Evolutionary conservation across 2,329 filamentous ascomycete genomes (phyloP), one percentile per base, ranked within the genome.

Genomic region (Talaromyces atroroseus): DNA sequence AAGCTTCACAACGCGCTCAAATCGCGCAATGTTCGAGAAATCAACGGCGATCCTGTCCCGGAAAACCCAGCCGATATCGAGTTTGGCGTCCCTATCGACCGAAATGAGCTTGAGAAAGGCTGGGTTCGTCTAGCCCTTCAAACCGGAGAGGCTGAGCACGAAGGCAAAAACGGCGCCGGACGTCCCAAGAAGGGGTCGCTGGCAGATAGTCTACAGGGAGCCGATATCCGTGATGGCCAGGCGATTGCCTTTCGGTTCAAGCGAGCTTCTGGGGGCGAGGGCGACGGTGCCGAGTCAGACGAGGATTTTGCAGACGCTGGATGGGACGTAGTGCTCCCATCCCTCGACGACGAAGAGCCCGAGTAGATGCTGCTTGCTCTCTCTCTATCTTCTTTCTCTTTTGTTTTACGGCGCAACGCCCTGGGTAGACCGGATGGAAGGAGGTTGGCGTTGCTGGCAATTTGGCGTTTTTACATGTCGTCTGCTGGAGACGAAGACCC

Each of bases 1-100:
- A 78, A 83, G 20, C 80, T 92, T 1, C 72, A 88, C 18, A 71
- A 75, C 0, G 74, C 83, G 11, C 72, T 91, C 1, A 67, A 73
- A 49, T 71, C 76, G 34, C 73, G 72, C n/a, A 71, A 69, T 3
- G 59, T 76, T 12, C 67, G 58, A 38, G 65, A 74, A 44, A 71
- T 78, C 49, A 71, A 73, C 51, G 67, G 70, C 32, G 65, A 71
- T 10, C 12, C 61, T 10, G 32, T 76, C 55, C 75, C 79, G 34
- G 61, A 70, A 56, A 55, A 74, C 56, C 59, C 73, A 0, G 64
- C 71, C 0, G 67, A 76, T 5, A 71, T 82, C 42, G 71, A 78
- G 38, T 67, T 82, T 23, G 80, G 76, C 1, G 64, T 78, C 5
- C 74, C 74, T 0, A 65, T 75, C 26, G 78, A 82, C 65, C 67